Evolutionary conservation across 2,329 filamentous ascomycete species (phyloP).

Genomic region (Diaporthe batatas): DNA sequence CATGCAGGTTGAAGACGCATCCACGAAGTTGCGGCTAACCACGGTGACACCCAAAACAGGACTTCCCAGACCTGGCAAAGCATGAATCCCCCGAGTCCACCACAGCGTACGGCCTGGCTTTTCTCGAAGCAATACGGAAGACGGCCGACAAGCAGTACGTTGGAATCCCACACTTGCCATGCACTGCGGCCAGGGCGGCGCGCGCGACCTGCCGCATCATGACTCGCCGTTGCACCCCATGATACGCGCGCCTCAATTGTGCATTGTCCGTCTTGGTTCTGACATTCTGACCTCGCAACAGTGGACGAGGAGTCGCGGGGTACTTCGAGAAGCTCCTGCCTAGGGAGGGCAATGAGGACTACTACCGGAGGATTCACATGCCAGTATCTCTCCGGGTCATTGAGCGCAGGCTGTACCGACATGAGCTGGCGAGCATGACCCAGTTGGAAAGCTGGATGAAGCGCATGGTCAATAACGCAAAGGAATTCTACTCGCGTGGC

Average conservation of each 20-base stretch:
- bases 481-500: conserved; percentile 82
- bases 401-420: conserved; percentile 78
- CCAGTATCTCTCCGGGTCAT: conserved; percentile 84
- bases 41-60: conserved; percentile 45
- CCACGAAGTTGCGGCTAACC: conserved; percentile 31
- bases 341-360: conserved; percentile 74
- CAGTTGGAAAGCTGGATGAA: conserved; percentile 88
- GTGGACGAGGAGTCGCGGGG: conserved; percentile 79
- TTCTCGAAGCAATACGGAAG: conserved; percentile 80
- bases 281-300: conserved; percentile 51
- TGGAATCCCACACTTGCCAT: conserved; percentile 24
- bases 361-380: conserved; percentile 82
- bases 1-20: neutral
- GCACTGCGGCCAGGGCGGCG: conserved; percentile 19
- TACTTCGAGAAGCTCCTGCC: conserved; percentile 81
- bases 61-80: conserved; percentile 62
- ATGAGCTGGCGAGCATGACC: conserved; percentile 78
- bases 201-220: conserved; percentile 25
- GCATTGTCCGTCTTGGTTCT: conserved; percentile 15
- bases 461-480: conserved; percentile 88
- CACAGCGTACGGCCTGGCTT: conserved; percentile 77
- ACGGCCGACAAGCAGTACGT: conserved; percentile 86
- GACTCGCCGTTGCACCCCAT: conserved; percentile 17
- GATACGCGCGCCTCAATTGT: conserved; percentile 14
- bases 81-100: conserved; percentile 77